Evolutionary conservation across 2,329 filamentous ascomycete species (phyloP), one percentile per base, ranked within the genome.

Genomic region (Diaporthe destruens): DNA sequence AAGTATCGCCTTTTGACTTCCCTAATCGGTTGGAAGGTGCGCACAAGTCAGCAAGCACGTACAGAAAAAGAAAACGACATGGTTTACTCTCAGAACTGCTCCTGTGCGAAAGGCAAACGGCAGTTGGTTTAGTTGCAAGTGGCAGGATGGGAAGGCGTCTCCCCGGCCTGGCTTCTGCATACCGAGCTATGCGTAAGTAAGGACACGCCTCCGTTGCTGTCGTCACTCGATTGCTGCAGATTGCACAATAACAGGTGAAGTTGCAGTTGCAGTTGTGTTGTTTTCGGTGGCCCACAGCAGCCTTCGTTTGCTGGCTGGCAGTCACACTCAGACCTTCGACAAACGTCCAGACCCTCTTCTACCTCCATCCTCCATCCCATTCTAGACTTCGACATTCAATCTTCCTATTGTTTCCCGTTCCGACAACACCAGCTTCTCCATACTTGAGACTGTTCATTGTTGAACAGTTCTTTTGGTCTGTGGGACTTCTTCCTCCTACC

Each of bases 371-470:
- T 49, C 47, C 36, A 6, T n/a, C n/a, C 6, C 12, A 18, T 7
- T 4, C n/a, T 34, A 39, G 16, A 51, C 29, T 18, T 51, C 36
- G 25, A 36, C 14, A 36, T n/a, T 1, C 54, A n/a, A 69, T 39
- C 57, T 47, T 61, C 36, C 23, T 47, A 59, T 59, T 69, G 29
- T 49, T 39, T 36, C 49, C 54, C 36, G 51, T 25, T 57, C 32
- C 59, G 32, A 59, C 54, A 59, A 51, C 16, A 14, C n/a, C 67
- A 42, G 29, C 16, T 42, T 6, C n/a, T 42, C 9, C n/a, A 34
- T 3, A 47, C 12, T 32, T 44, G 14, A 4, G 9, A 61, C 29
- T 61, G 9, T 61, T 7, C 23, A 53, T 53, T 51, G 16, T 39
- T 16, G 6, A 49, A n/a, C 7, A 49, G 8, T 11, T 20, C 11